Base-by-base conservation (phyloP, 495 filamentous ascomycete genomes). In the Aspergillus olivimuriae region DNA sequence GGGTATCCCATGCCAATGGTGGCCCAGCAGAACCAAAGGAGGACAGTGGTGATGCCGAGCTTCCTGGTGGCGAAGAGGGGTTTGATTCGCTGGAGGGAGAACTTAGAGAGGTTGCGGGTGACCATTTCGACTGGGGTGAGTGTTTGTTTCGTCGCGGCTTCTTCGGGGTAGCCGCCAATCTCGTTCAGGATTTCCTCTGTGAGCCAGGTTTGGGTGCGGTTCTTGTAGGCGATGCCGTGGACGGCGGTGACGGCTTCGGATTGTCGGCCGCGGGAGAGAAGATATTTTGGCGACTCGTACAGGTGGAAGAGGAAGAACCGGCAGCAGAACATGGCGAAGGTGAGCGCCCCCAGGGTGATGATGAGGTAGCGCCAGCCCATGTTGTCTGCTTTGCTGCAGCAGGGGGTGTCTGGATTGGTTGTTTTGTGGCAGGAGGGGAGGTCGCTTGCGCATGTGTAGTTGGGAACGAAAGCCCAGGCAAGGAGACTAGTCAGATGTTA, bases 301-400 rank as follows among this genome's bases (percentile, higher is more conserved):
- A 94, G 75, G 26, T 82, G 80, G 63, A 94, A 94, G 39, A 80
- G 65, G 47, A 86, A 72, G 65, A 89, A 88, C 5, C 87, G 84
- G 21, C 80, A 60, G 34, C 80, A 39, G 58, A 87, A 91, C 70
- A 78, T 76, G 43, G 74, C 41, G 21, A 91, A 68, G 1, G 86
- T 89, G 18, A 92, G 58, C 3, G 78, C 81, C 21, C 87, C 88
- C 43, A 88, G 70, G 6, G 78, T 73, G 32, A 86, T 67, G 46
- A 84, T 65, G 41, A 90, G 72, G 48, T 89, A 94, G 26, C 88
- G 72, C 88, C 88, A 94, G 38, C 88, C 88, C 81, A 82, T 83
- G 48, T 89, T 90, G 34, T 79, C 60, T 12, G 57, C 57, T 51
- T 68, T 67, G 15, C 68, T 74, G 55, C 86, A 89, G 54, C 65